A percentile compares a stretch with the other conserved stretches of the same genome.
Evolutionary conservation across 2,329 filamentous ascomycete species (phyloP).

Genomic region (Epichloe coenophiala): DNA sequence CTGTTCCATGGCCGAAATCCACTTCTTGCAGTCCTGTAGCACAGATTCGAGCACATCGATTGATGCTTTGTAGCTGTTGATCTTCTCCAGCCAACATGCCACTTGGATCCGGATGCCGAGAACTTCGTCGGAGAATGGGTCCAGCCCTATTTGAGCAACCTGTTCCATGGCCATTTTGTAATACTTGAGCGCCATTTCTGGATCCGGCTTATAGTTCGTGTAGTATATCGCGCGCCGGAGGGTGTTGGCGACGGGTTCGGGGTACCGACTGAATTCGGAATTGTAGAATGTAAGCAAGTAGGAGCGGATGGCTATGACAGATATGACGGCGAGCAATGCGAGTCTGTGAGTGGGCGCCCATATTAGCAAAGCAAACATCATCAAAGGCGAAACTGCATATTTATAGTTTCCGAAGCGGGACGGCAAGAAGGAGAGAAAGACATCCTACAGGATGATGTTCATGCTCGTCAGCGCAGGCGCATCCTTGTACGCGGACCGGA

Average conservation of each 20-base stretch:
- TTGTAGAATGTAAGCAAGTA: conserved; percentile 45
- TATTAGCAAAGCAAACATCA: background rate
- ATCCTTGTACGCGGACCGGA: conserved; percentile 21
- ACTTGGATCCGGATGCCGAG: conserved; percentile 79
- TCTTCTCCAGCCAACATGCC: conserved; percentile 65
- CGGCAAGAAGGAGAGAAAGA: background rate
- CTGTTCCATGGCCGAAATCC: conserved; percentile 42
- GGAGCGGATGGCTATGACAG: conserved; percentile 20
- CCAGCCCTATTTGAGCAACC: conserved; percentile 61
- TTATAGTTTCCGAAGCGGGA: background rate
- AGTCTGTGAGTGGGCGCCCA: conserved; percentile 11
- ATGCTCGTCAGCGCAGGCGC: conserved; percentile 18
- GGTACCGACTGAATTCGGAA: conserved; percentile 42
- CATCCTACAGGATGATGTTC: conserved; percentile 18
- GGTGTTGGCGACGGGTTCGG: conserved; percentile 59
- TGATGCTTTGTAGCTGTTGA: conserved; percentile 54
- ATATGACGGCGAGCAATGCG: conserved; percentile 16
- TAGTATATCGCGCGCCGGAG: conserved; percentile 80
- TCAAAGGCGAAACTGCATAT: background rate
- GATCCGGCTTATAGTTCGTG: conserved; percentile 62
- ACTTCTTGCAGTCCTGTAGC: conserved; percentile 51
- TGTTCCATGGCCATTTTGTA: conserved; percentile 68
- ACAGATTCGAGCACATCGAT: conserved; percentile 70
- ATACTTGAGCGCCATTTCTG: conserved; percentile 65
- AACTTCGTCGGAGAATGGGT: conserved; percentile 83